Evolutionary conservation across 1,284 basidiomycete species (phyloP), one percentile per base, ranked within the genome.

Genomic region (Irpex sp.): DNA sequence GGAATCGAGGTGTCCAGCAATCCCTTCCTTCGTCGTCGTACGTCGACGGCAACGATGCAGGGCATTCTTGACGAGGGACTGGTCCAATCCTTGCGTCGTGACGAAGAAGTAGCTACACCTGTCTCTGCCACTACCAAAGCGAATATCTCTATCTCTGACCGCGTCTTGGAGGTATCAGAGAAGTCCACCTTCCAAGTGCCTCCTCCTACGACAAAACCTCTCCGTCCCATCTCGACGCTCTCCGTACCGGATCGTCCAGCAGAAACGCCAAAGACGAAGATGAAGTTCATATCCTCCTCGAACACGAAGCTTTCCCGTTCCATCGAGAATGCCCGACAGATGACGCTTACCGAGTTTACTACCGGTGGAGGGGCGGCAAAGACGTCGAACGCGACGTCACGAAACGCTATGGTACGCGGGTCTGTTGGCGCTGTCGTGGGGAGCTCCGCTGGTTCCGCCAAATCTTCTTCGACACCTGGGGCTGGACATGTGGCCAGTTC

Each of bases 161-260:
- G 50, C 37, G 51, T 15, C 51, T 26, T 8, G 11, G 33, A 37
- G 36, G 8, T 15, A 2, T 5, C 19, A 4, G 57, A 50, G 7
- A 62, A 61, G 50, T 66, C 63, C 5, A 62, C 37, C 17, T 57
- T 60, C 58, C 61, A 46, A 19, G 26, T 59, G 11, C 56, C 61
- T 15, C 61, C 65, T 6, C 62, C 61, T 21, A 53, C 58, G 13
- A 13, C 15, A 17, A 79, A 72, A 47, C 67, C 68, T 26, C 65
- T 81, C 58, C 76, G 71, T 62, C 79, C 78, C 2, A 79, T 81
- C 49, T 76, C 77, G 9, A 66, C 50, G 5, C 57, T 63, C 13
- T 60, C 65, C 3, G 59, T 68, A 19, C 68, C 68, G 13, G 26
- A 37, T 21, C 65, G 65, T 35, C 68, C 67, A 2, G 36, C 55